Conservation (phyloP, 805 yeast species). For the Cyberlindnera subsufficiens region DNA sequence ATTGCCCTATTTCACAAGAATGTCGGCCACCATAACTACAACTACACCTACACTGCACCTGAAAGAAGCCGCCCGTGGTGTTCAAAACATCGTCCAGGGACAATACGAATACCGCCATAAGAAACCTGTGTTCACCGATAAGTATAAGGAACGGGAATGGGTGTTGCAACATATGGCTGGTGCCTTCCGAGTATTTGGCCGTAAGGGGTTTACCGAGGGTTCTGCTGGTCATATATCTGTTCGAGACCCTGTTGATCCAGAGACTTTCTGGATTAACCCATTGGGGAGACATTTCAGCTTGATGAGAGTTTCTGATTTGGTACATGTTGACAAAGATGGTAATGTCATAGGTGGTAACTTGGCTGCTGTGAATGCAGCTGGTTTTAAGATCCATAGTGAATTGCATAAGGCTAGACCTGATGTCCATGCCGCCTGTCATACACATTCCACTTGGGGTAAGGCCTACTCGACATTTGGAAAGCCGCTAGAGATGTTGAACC, state of each 20-base stretch:
- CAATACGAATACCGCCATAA: slow-evolving; percentile 38
- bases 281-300: slow-evolving; percentile 69
- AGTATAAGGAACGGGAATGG: slow-evolving; percentile 46
- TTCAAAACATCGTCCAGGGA: slow-evolving; percentile 56
- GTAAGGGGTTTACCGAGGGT: slow-evolving; percentile 73
- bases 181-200: slow-evolving; percentile 77
- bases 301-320: slow-evolving; percentile 56
- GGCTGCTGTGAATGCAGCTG: slow-evolving; percentile 58
- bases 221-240: slow-evolving; percentile 83
- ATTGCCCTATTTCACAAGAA: background rate
- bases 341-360: slow-evolving; percentile 54
- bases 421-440: slow-evolving; percentile 66
- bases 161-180: slow-evolving; percentile 74
- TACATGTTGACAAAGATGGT: slow-evolving; percentile 57
- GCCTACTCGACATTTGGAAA: slow-evolving; percentile 61
- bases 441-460: slow-evolving; percentile 61
- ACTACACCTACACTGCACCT: slow-evolving; percentile 5
- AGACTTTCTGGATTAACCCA: slow-evolving; percentile 87
- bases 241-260: slow-evolving; percentile 76
- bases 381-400: slow-evolving; percentile 65
- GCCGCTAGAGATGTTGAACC: slow-evolving; percentile 73
- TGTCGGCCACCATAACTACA: slow-evolving; percentile 5
- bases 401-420: slow-evolving; percentile 66
- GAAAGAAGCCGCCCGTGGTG: slow-evolving; percentile 31
- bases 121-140: slow-evolving; percentile 47